phyloP scores from a whole-genome alignment of 2,329 filamentous ascomycete species.

The Ophiostoma quercus region DNA sequence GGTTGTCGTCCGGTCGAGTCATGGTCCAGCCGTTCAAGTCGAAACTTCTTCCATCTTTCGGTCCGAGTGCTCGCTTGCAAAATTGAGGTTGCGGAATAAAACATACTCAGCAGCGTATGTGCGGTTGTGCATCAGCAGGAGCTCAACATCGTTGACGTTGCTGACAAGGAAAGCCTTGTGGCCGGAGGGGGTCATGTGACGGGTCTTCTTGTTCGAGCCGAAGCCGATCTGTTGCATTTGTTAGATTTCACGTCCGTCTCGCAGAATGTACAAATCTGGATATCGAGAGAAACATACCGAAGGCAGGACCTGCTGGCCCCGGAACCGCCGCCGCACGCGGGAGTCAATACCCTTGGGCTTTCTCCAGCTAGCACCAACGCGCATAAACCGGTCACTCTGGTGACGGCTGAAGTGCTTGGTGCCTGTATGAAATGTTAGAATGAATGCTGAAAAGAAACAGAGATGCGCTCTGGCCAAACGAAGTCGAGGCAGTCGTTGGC shows the following conservation, averaged over 20 bases:
- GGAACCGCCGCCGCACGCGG: conserved; percentile 94
- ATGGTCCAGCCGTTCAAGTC: background rate
- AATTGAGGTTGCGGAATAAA: background rate
- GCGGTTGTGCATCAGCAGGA: conserved; percentile 99
- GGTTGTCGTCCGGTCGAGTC: background rate
- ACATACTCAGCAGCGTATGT: conserved; percentile 98
- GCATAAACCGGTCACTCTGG: conserved; percentile 95
- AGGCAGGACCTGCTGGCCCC: conserved; percentile 92
- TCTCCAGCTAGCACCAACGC: conserved; percentile 83
- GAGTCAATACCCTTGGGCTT: conserved; percentile 99
- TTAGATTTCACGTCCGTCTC: conserved; percentile 16
- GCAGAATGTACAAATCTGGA: background rate
- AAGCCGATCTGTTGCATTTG: conserved; percentile 75
- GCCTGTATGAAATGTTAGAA: conserved; percentile 48
- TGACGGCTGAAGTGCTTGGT: conserved; percentile 94
- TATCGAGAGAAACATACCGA: conserved; percentile 63
- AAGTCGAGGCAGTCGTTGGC: background rate
- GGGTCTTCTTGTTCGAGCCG: conserved; percentile 99
- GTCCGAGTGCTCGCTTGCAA: background rate
- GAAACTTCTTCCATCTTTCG: conserved; percentile 12
- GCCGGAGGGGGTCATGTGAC: conserved; percentile 97
- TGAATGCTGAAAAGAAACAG: background rate
- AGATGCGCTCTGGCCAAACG: background rate
- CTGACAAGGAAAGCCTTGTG: conserved; percentile 99
- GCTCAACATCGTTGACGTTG: conserved; percentile 93